Conservation (phyloP, 306 rosid species). For the Corylus avellana region DNA sequence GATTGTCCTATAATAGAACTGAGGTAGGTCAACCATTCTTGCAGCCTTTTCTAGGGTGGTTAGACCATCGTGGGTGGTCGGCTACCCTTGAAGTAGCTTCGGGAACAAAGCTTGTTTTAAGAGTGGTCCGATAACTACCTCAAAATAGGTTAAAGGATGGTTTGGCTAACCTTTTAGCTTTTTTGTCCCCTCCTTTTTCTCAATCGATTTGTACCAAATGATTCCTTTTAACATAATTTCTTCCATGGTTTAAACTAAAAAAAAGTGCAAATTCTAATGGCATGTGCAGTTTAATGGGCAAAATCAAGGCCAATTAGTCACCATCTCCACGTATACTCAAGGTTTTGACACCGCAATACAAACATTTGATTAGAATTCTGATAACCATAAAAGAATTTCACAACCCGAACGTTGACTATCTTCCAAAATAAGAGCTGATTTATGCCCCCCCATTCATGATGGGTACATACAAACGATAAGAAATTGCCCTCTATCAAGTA, state of each 20-base stretch:
- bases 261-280: not conserved
- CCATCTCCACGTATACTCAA: not conserved
- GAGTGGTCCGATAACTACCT: no score
- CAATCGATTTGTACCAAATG: no score
- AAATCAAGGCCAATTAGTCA: not conserved
- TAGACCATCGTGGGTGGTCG: no score
- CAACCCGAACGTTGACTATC: not conserved
- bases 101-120: no score
- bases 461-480: not conserved
- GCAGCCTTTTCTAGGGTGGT: no score
- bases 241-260: not conserved
- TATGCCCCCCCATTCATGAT: not conserved
- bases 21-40: no score
- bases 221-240: no score
- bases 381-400: not conserved
- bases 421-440: not conserved
- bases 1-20: no score
- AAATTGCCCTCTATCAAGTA: slow-evolving; percentile 4
- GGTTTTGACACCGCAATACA: not conserved
- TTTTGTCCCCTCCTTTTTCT: no score
- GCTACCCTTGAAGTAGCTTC: no score
- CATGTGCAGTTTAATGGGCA: not conserved
- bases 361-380: not conserved
- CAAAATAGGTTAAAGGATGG: no score
- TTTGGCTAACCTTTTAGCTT: no score